phyloP scores from a whole-genome alignment of 2,329 filamentous ascomycete genomes.

The Colletotrichum lindemuthianum region DNA sequence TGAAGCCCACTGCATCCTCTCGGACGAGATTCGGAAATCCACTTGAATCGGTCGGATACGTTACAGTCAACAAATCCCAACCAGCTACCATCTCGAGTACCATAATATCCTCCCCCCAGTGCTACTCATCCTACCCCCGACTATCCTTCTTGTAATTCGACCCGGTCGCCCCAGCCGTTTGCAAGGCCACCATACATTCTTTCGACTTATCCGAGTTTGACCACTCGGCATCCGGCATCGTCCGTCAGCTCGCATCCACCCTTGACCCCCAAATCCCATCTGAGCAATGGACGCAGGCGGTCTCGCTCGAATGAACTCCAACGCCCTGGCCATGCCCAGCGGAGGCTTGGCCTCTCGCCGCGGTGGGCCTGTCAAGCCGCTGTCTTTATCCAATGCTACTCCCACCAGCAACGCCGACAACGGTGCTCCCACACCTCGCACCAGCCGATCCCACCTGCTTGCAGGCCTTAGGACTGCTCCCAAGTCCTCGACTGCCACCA shows the following conservation, averaged over 20 bases:
- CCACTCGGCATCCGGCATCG: constrained; percentile 16
- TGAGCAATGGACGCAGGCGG: constrained; percentile 91
- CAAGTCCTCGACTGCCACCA: constrained; percentile 80
- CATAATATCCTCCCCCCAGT: constrained; percentile 38
- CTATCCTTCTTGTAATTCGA: constrained; percentile 38
- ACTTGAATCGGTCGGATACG: constrained; percentile 25
- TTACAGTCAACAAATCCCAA: constrained; percentile 7
- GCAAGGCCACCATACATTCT: constrained; percentile 33
- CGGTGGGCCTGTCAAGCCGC: constrained; percentile 88
- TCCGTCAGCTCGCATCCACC: constrained; percentile 20
- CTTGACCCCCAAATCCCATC: constrained; percentile 33
- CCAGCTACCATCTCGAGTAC: constrained; percentile 20
- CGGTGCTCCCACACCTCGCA: constrained; percentile 83
- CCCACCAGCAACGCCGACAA: constrained; percentile 75
- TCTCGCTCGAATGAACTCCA: constrained; percentile 99
- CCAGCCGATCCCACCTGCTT: constrained; percentile 92
- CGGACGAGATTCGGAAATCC: constrained; percentile 25
- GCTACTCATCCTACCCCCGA: constrained; percentile 19
- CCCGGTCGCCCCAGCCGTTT: constrained; percentile 28
- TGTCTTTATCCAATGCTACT: constrained; percentile 80
- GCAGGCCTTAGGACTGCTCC: constrained; percentile 93
- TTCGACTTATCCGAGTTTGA: constrained; percentile 24
- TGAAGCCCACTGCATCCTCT: constrained; percentile 9
- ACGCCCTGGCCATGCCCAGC: constrained; percentile 78
- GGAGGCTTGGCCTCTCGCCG: constrained; percentile 86